Conservation (phyloP, 2,329 filamentous ascomycete genomes). For the Ophiostoma triangulosporum region DNA sequence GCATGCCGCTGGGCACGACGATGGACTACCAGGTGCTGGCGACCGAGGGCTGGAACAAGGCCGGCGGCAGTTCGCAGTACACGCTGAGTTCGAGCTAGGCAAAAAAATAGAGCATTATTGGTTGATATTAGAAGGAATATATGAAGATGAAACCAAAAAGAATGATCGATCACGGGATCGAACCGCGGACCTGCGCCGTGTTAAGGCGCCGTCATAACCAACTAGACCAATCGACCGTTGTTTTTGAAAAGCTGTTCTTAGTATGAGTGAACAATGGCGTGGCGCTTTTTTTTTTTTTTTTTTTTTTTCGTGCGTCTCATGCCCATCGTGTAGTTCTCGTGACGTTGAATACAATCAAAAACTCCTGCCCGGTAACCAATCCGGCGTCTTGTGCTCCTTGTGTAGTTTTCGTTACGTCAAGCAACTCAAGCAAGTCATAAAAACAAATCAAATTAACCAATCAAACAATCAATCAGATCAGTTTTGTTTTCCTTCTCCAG, state of each 20-base stretch:
- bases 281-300: too few relatives aligned
- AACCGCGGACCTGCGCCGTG: conserved; percentile 4
- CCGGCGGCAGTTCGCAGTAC: conserved; percentile 20
- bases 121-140: neutral
- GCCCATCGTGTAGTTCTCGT: too few relatives aligned
- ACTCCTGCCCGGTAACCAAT: too few relatives aligned
- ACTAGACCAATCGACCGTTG: conserved; percentile 2
- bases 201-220: conserved; percentile 3
- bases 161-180: conserved; percentile 3
- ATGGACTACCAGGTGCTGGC: conserved; percentile 39
- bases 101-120: neutral
- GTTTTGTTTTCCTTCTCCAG: too few relatives aligned
- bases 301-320: neutral
- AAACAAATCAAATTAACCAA: too few relatives aligned
- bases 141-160: too few relatives aligned
- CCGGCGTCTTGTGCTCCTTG: too few relatives aligned
- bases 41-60: conserved; percentile 31
- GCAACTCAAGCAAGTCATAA: too few relatives aligned
- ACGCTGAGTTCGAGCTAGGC: conserved; percentile 12
- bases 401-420: too few relatives aligned
- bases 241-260: neutral
- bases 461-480: too few relatives aligned
- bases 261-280: too few relatives aligned
- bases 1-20: conserved; percentile 30
- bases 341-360: too few relatives aligned